phyloP scores from a whole-genome alignment of 2,329 filamentous ascomycete species.

The Pleurostoma richardsiae region DNA sequence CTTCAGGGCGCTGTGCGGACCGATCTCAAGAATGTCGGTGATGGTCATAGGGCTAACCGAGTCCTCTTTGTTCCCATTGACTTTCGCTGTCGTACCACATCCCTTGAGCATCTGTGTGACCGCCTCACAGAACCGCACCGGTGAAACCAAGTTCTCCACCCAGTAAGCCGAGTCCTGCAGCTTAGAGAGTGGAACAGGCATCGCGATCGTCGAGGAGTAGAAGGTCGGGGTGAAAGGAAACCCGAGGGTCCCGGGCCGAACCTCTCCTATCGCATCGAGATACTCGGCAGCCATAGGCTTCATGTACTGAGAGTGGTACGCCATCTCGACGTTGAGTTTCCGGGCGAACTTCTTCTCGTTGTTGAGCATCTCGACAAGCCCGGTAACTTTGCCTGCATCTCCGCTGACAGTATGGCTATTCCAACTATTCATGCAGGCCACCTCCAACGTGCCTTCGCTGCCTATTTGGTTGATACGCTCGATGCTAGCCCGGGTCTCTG shows the following conservation, averaged over 20 bases:
- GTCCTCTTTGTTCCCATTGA: conserved; percentile 5
- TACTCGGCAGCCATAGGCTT: conserved; percentile 12
- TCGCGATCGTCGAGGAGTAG: conserved; percentile 16
- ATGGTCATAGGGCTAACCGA: conserved; percentile 3
- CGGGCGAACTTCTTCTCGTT: conserved; percentile 14
- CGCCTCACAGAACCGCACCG: conserved; percentile 18
- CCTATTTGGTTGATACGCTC: conserved; percentile 8
- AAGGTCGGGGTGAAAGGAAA: conserved; percentile 7
- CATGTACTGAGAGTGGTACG: conserved; percentile 28
- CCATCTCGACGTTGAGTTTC: conserved; percentile 21
- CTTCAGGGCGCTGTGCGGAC: conserved; percentile 18
- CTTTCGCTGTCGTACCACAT: conserved; percentile 1
- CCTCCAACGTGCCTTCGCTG: conserved; percentile 6
- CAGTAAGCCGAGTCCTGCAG: conserved; percentile 16
- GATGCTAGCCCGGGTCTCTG: conserved; percentile 10
- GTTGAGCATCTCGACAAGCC: conserved; percentile 10
- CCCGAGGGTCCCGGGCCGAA: conserved; percentile 3
- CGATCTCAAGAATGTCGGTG: conserved; percentile 17
- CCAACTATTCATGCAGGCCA: conserved; percentile 15
- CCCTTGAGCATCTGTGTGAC: conserved; percentile 11
- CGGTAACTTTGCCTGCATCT: conserved; percentile 13
- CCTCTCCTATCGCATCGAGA: conserved; percentile 9
- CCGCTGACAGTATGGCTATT: conserved; percentile 18
- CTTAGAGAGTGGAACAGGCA: conserved; percentile 6
- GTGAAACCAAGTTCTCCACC: conserved; percentile 19